Conservation (phyloP, 2,329 filamentous ascomycete genomes). For the Xylariaceae sp. region DNA sequence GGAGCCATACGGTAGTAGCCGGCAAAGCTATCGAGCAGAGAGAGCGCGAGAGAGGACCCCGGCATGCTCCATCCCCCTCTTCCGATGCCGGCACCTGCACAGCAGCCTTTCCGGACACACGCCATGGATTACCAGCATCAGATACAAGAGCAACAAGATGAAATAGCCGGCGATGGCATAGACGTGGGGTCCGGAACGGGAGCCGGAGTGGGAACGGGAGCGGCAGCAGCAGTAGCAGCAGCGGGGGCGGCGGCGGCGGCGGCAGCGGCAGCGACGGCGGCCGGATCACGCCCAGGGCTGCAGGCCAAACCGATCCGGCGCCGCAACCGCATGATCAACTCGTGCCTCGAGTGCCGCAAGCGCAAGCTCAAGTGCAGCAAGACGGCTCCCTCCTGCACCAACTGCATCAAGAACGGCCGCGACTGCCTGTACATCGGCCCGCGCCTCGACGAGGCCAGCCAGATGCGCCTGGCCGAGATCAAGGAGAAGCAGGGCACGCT, state of each 20-base stretch:
- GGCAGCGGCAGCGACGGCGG: conserved; percentile 12
- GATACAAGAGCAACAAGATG: too few relatives aligned
- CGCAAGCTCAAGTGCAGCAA: conserved; percentile 77
- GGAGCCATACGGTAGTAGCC: too few relatives aligned
- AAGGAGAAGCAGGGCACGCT: conserved; percentile 71
- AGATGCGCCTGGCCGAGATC: conserved; percentile 65
- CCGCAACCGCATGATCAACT: conserved; percentile 59
- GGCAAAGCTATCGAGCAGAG: too few relatives aligned
- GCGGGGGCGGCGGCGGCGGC: not conserved
- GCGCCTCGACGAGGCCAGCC: conserved; percentile 60
- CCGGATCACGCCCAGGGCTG: conserved; percentile 13
- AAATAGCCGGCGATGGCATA: too few relatives aligned
- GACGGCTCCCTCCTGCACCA: conserved; percentile 57
- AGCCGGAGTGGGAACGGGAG: too few relatives aligned
- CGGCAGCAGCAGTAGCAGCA: too few relatives aligned
- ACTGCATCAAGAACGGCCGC: conserved; percentile 49
- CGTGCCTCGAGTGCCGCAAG: conserved; percentile 63
- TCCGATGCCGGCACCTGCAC: too few relatives aligned
- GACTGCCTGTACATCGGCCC: conserved; percentile 59
- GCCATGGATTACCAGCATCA: too few relatives aligned
- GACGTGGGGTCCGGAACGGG: too few relatives aligned
- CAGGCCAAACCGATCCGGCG: conserved; percentile 42
- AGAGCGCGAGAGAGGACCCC: too few relatives aligned
- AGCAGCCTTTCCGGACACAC: too few relatives aligned
- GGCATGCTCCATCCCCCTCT: too few relatives aligned